Percentiles rank a stretch among this genome's conserved stretches.
Conservation (phyloP, 192 early-diverging fungal species). For the Linderina pennispora region DNA sequence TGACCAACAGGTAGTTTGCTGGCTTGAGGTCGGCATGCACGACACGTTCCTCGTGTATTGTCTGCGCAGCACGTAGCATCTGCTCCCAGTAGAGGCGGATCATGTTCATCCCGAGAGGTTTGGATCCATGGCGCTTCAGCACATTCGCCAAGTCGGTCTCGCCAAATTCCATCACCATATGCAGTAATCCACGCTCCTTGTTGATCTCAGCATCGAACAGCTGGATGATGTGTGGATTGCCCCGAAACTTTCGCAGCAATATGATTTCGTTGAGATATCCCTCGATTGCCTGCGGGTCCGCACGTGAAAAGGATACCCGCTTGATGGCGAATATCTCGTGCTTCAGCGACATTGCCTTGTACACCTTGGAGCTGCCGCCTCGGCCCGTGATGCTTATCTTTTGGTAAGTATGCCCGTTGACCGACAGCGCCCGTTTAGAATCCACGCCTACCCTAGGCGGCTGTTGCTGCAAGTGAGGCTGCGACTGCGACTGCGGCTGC, state of each 20-base stretch:
- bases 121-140: slow-evolving; percentile 44
- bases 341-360: slow-evolving; percentile 67
- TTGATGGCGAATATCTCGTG: slow-evolving; percentile 74
- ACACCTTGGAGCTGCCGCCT: slow-evolving; percentile 89
- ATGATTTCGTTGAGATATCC: slow-evolving; percentile 84
- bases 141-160: slow-evolving; percentile 78
- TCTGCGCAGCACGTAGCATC: slow-evolving; percentile 87
- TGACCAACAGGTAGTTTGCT: slow-evolving; percentile 89
- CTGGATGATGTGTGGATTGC: slow-evolving; percentile 70
- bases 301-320: slow-evolving; percentile 67
- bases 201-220: slow-evolving; percentile 73
- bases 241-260: slow-evolving; percentile 58
- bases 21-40: slow-evolving; percentile 94
- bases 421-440: slow-evolving; percentile 30
- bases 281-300: slow-evolving; percentile 55
- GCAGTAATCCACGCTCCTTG: slow-evolving; percentile 50
- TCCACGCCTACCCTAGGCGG: no score
- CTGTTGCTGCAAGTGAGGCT: slow-evolving; percentile 2
- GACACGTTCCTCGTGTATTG: slow-evolving; percentile 81
- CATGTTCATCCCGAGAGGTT: slow-evolving; percentile 61
- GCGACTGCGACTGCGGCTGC: slow-evolving; percentile 1
- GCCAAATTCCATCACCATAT: slow-evolving; percentile 88
- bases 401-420: slow-evolving; percentile 46
- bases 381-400: slow-evolving; percentile 60
- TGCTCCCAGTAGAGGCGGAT: slow-evolving; percentile 85